Percentiles rank a stretch among this genome's conserved stretches.
Evolutionary conservation across 768 basidiomycete species (phyloP).

Genomic region (Tulasnella sp.): DNA sequence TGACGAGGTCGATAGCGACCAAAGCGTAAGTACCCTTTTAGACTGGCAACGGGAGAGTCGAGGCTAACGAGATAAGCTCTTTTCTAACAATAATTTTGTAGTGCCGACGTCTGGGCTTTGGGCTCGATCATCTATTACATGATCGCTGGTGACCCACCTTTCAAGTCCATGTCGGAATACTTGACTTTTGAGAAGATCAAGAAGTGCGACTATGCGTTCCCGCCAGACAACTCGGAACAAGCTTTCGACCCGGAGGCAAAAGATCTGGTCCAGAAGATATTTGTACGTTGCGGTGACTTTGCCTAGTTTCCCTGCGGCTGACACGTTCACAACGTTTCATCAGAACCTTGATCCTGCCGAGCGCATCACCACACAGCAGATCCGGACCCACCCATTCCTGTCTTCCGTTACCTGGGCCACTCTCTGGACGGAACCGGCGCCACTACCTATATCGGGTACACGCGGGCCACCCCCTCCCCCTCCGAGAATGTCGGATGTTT

Average conservation of each 20-base stretch:
- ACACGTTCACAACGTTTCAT: background rate
- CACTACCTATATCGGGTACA: slow-evolving; percentile 61
- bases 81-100: slow-evolving; percentile 42
- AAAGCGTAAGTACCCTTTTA: slow-evolving; percentile 58
- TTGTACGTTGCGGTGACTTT: slow-evolving; percentile 55
- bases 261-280: slow-evolving; percentile 74
- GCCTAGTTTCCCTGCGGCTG: background rate
- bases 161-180: slow-evolving; percentile 89
- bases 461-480: slow-evolving; percentile 48
- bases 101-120: slow-evolving; percentile 94
- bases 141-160: slow-evolving; percentile 88
- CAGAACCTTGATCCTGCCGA: slow-evolving; percentile 62
- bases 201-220: slow-evolving; percentile 77
- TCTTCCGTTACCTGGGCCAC: slow-evolving; percentile 59
- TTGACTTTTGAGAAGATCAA: slow-evolving; percentile 96
- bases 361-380: slow-evolving; percentile 53
- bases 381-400: slow-evolving; percentile 69
- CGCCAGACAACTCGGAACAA: slow-evolving; percentile 53
- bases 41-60: background rate
- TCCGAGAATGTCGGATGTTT: background rate
- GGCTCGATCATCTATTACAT: slow-evolving; percentile 95
- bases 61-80: background rate
- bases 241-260: slow-evolving; percentile 81
- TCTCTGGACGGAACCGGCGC: slow-evolving; percentile 67
- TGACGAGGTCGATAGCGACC: slow-evolving; percentile 69